Evolutionary conservation across 768 basidiomycete species (phyloP), one percentile per base, ranked within the genome.

Genomic region (Tricholoma sp.): DNA sequence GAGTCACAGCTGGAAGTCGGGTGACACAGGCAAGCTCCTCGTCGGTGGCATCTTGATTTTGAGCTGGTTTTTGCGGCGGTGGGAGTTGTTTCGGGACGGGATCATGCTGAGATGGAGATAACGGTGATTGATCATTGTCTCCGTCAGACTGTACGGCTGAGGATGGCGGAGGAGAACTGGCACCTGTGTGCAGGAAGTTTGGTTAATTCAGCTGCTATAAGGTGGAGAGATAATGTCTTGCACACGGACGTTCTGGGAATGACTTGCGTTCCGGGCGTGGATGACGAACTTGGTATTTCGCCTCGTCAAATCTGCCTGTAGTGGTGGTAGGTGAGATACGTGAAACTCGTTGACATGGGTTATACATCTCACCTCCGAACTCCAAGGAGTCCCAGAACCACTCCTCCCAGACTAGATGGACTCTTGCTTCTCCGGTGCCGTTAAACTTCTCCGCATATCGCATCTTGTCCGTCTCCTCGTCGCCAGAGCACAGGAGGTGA

Each of bases 351-450:
- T 9, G 27, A 10, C n/a, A 5, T 31, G 16, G 29, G n/a, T 29
- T 31, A 18, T 31, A 18, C n/a, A n/a, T n/a, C 69, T 50, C 59
- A 76, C 88, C 91, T 57, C 84, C 84, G 65, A 83, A 91, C 41
- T 86, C 83, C 2, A 95, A 64, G 24, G 82, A 95, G 65, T 97
- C 94, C 92, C 92, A 95, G 56, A 97, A 89, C 95, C 95, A 98
- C 60, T 96, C 94, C 65, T 95, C 93, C 89, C 94, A 96, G 1
- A 97, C 83, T 2, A 95, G 74, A 51, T 81, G 77, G 31, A 94
- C 93, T 45, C 81, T 77, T 5, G 86, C 87, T 68, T 91, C 90
- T 32, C 84, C 82, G 19, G 77, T 75, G 16, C 74, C 68, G 66
- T 88, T 89, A 64, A 89, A 88, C 65, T 86, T 88, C 56, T 84